Evolutionary conservation across 148 eudicot genomes (phyloP).

Genomic region (Arbutus unedo): DNA sequence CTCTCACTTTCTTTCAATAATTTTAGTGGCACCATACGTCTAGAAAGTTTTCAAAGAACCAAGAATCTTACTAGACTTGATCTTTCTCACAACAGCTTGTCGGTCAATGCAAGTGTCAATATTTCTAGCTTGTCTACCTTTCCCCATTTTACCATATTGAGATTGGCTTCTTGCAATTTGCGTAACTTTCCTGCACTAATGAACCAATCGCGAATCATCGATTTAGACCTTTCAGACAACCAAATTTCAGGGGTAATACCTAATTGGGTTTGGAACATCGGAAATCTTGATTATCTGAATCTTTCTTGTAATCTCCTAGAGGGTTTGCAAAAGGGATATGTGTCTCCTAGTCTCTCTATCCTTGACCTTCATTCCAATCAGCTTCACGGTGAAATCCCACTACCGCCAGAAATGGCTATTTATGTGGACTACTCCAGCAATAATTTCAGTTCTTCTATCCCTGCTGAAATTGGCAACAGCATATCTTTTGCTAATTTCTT

Average conservation of each 20-base stretch:
- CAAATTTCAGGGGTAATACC: conserved; percentile 36
- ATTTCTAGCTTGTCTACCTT: conserved; percentile 4
- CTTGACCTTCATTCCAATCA: conserved; percentile 48
- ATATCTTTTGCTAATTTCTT: conserved; percentile 15
- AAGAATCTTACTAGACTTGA: conserved; percentile 30
- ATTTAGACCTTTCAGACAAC: conserved; percentile 39
- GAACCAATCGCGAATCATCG: conserved; percentile 27
- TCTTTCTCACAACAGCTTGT: conserved; percentile 34
- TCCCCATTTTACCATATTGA: conserved; percentile 22
- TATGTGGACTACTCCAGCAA: conserved; percentile 42
- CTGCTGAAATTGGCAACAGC: conserved; percentile 16
- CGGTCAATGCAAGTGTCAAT: not conserved
- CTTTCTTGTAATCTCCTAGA: not conserved
- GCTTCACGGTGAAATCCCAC: conserved; percentile 40
- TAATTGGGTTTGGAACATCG: conserved; percentile 38
- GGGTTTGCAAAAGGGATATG: not conserved
- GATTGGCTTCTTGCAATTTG: conserved; percentile 41
- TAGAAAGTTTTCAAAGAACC: conserved; percentile 12
- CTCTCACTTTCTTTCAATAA: conserved; percentile 33
- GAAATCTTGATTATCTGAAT: conserved; percentile 26
- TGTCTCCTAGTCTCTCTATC: not conserved
- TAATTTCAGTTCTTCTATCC: conserved; percentile 26
- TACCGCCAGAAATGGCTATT: conserved; percentile 3
- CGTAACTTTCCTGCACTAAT: conserved; percentile 27
- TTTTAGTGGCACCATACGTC: conserved; percentile 31